A percentile compares a stretch with the other conserved stretches of the same genome.
phyloP scores from a whole-genome alignment of 441 rosid genomes.

The Populus hybrid region DNA sequence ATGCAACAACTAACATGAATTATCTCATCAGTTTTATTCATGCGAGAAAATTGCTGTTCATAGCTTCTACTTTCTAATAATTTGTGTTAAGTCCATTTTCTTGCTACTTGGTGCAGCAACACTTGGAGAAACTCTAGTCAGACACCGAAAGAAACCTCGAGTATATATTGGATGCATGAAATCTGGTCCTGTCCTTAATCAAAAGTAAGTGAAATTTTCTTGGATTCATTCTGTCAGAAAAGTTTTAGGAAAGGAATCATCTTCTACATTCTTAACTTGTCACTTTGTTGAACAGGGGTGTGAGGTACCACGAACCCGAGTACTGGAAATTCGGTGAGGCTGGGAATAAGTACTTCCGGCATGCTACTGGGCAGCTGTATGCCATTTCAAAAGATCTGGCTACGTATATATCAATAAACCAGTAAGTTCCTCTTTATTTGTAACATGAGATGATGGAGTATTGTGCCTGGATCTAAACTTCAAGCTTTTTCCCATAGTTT shows the following conservation, averaged over 20 bases:
- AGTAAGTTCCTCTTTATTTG: conserved; percentile 45
- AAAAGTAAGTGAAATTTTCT: conserved; percentile 49
- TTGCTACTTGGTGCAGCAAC: conserved; percentile 56
- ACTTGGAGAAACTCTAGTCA: conserved; percentile 80
- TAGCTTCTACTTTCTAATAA: neutral
- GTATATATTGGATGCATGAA: conserved; percentile 97
- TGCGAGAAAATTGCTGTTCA: neutral
- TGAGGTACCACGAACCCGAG: conserved; percentile 94
- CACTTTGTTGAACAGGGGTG: conserved; percentile 57
- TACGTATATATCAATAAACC: conserved; percentile 81
- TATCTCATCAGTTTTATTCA: neutral
- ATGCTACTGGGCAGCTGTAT: conserved; percentile 91
- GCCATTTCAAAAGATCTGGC: conserved; percentile 94
- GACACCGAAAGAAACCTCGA: conserved; percentile 72
- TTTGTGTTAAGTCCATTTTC: neutral
- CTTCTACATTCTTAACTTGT: conserved; percentile 9
- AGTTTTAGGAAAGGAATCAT: neutral
- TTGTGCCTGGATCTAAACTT: conserved; percentile 7
- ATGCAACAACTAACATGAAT: neutral
- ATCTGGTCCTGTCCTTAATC: conserved; percentile 94
- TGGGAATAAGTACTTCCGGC: conserved; percentile 95
- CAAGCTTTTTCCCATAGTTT: conserved; percentile 4
- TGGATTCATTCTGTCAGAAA: neutral
- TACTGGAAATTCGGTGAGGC: conserved; percentile 94
- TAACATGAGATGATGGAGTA: conserved; percentile 10